phyloP scores from a whole-genome alignment of 805 yeast species.

The Zygosaccharomyces gambellarensis region DNA sequence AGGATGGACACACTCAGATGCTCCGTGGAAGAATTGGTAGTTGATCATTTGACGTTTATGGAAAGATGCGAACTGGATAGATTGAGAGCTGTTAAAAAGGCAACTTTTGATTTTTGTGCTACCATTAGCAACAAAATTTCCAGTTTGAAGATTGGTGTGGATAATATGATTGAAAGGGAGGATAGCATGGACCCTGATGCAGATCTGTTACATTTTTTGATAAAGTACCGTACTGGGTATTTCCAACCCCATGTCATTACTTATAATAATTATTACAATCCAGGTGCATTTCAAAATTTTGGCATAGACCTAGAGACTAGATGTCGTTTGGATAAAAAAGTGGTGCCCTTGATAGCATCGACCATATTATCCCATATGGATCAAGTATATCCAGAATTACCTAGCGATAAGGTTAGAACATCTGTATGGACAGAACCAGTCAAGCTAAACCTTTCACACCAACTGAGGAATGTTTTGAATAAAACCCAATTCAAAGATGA shows the following conservation, averaged over 20 bases:
- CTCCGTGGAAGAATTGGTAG: conserved; percentile 64
- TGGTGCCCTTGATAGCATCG: conserved; percentile 65
- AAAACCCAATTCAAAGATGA: conserved; percentile 30
- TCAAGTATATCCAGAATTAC: conserved; percentile 60
- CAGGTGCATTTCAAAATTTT: conserved; percentile 63
- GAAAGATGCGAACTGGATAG: conserved; percentile 80
- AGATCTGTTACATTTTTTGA: conserved; percentile 63
- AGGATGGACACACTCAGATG: conserved; percentile 64
- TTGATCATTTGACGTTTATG: conserved; percentile 71
- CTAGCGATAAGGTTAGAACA: conserved; percentile 62
- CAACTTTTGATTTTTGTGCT: conserved; percentile 65
- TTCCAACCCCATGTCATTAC: conserved; percentile 67
- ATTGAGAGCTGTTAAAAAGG: conserved; percentile 68
- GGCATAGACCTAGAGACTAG: conserved; percentile 73
- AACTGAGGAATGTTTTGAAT: conserved; percentile 52
- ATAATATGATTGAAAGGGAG: conserved; percentile 58
- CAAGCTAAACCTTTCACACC: conserved; percentile 55
- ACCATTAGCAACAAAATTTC: conserved; percentile 58
- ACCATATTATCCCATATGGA: conserved; percentile 65
- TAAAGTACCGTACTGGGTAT: conserved; percentile 66
- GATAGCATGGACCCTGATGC: conserved; percentile 65
- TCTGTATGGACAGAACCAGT: conserved; percentile 66
- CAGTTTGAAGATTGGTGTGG: conserved; percentile 53
- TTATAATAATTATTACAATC: conserved; percentile 75
- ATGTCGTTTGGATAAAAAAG: conserved; percentile 64